These are phyloP conservation scores for Ophiorrhiza pumila DNA, from an alignment of 257 asterid species.

Conservation along the genomic window DNA sequence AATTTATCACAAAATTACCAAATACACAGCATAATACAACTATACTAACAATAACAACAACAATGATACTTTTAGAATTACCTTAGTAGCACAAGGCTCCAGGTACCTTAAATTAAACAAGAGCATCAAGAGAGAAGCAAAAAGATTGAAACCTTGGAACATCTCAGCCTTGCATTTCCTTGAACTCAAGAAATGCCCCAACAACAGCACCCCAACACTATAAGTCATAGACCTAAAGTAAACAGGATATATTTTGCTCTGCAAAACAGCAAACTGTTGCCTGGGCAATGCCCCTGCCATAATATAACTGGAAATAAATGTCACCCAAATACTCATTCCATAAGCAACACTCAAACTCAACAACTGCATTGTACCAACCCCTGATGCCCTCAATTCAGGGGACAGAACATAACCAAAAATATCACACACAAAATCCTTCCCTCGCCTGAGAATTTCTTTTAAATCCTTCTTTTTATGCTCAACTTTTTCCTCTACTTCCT, in stretches of 20 bases:
- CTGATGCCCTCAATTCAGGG: slow-evolving; percentile 18
- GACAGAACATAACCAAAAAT: slow-evolving; percentile 27
- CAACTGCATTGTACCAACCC: slow-evolving; percentile 36
- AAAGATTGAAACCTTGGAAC: slow-evolving; percentile 43
- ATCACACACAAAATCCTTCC: slow-evolving; percentile 27
- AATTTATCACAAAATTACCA: not conserved
- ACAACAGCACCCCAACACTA: slow-evolving; percentile 46
- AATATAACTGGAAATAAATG: slow-evolving; percentile 66
- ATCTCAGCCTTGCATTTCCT: slow-evolving; percentile 18
- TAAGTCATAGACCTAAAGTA: slow-evolving; percentile 72
- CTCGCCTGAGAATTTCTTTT: slow-evolving; percentile 28
- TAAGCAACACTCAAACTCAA: slow-evolving; percentile 59
- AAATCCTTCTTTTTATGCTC: slow-evolving; percentile 38
- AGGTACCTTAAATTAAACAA: slow-evolving; percentile 47
- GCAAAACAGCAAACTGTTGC: slow-evolving; percentile 68
- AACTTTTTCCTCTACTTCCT: slow-evolving; percentile 20
- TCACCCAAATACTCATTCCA: slow-evolving; percentile 73
- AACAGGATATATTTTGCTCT: slow-evolving; percentile 68
- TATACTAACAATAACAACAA: no score
- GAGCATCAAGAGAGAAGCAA: slow-evolving; percentile 39
- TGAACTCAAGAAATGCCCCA: slow-evolving; percentile 49
- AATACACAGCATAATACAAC: not conserved
- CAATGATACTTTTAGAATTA: slow-evolving; percentile 7
- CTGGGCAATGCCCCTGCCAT: slow-evolving; percentile 57
- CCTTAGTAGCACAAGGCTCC: slow-evolving; percentile 83